phyloP scores from a whole-genome alignment of 305 asterid species.

The Fraxinus floribunda region DNA sequence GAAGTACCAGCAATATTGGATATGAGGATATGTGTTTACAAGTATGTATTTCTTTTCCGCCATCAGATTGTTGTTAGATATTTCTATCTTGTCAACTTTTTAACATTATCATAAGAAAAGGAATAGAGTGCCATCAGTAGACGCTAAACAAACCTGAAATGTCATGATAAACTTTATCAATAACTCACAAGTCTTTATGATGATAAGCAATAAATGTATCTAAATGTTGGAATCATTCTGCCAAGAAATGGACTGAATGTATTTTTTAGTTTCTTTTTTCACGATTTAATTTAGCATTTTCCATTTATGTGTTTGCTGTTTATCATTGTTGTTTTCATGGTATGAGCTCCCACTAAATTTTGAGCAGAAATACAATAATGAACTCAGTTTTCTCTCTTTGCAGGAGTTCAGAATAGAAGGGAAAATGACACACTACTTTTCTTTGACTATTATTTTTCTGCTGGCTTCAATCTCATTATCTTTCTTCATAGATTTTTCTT shows the following conservation, averaged over 20 bases:
- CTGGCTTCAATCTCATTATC: not conserved
- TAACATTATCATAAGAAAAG: not conserved
- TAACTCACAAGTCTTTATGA: not conserved
- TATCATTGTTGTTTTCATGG: not conserved
- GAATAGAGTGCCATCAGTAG: not conserved
- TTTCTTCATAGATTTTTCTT: not conserved
- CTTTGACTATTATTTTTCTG: not conserved
- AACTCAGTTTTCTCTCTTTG: not conserved
- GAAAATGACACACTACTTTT: not conserved
- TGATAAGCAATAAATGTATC: not conserved
- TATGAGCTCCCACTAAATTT: not conserved
- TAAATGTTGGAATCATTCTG: not conserved
- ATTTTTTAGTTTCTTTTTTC: not conserved
- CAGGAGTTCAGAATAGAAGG: not conserved
- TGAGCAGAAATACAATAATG: not conserved
- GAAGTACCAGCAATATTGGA: not conserved
- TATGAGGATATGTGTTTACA: not conserved
- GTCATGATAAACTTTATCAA: not conserved
- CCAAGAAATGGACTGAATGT: not conserved
- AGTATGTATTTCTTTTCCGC: not conserved
- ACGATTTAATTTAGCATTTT: not conserved
- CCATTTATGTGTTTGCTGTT: not conserved
- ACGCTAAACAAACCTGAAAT: not conserved
- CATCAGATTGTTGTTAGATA: not conserved
- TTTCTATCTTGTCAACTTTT: not conserved